Percentiles rank a stretch among this genome's conserved stretches.
These are phyloP conservation scores for Ceratopteris richardii DNA, from an alignment of 75 land plant species.

Conservation along the genomic window DNA sequence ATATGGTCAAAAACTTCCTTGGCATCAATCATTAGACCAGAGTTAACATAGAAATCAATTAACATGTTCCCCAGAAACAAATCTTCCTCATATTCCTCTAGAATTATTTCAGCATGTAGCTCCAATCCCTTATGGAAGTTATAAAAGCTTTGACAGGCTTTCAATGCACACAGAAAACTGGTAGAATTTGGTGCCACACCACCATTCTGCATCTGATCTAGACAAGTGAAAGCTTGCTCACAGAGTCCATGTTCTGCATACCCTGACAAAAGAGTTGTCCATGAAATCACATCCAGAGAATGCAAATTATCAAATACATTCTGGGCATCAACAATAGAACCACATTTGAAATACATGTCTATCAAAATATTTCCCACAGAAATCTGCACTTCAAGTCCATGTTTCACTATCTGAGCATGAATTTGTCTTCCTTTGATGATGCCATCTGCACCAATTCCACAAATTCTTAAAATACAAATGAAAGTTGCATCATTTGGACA, in stretches of 20 bases:
- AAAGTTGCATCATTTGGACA: conserved; percentile 11
- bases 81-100: conserved; percentile 31
- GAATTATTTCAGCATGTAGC: conserved; percentile 22
- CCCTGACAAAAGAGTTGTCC: conserved; percentile 11
- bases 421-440: too few relatives aligned
- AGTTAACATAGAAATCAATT: conserved; percentile 39
- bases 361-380: neutral
- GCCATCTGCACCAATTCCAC: too few relatives aligned
- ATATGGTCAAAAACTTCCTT: conserved; percentile 33
- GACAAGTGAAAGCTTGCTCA: conserved; percentile 3
- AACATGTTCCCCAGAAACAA: conserved; percentile 32
- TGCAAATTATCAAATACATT: conserved; percentile 8
- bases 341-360: conserved; percentile 7
- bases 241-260: conserved; percentile 4
- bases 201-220: conserved; percentile 3
- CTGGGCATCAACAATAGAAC: conserved; percentile 1
- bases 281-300: conserved; percentile 10
- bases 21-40: conserved; percentile 32
- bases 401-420: neutral
- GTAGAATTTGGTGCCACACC: neutral
- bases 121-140: conserved; percentile 21
- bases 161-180: conserved; percentile 2
- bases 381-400: neutral
- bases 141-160: conserved; percentile 16
- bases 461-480: neutral